phyloP scores from a whole-genome alignment of 1,139 yeast species.

The Magnusiomyces suaveolens region DNA sequence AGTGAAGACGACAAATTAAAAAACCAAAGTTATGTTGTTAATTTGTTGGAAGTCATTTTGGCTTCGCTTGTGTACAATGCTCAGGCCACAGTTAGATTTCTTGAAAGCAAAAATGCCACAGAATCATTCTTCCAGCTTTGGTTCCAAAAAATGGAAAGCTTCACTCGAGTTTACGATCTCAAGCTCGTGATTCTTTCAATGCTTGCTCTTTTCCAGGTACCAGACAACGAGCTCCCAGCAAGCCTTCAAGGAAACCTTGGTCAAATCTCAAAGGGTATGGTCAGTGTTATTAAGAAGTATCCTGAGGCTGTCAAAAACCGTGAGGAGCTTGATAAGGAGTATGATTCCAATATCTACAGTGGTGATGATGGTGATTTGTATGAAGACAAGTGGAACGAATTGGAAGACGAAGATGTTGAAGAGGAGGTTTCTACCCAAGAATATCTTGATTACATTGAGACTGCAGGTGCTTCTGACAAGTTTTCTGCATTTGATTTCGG shows the following conservation, averaged over 20 bases:
- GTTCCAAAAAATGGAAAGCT: slow-evolving; percentile 49
- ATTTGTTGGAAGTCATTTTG: slow-evolving; percentile 56
- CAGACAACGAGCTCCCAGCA: slow-evolving; percentile 34
- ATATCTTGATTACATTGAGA: slow-evolving; percentile 27
- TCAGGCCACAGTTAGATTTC: slow-evolving; percentile 41
- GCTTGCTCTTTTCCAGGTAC: slow-evolving; percentile 38
- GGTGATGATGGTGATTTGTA: slow-evolving; percentile 6
- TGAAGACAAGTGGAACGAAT: slow-evolving; percentile 27
- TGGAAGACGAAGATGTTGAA: slow-evolving; percentile 7
- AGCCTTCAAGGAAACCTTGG: slow-evolving; percentile 27
- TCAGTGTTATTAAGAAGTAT: slow-evolving; percentile 44
- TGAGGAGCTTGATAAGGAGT: slow-evolving; percentile 53
- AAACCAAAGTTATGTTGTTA: slow-evolving; percentile 42
- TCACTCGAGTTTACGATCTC: slow-evolving; percentile 72
- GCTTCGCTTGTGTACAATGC: slow-evolving; percentile 60
- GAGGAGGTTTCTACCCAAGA: slow-evolving; percentile 22
- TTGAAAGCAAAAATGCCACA: slow-evolving; percentile 42
- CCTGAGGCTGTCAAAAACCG: slow-evolving; percentile 63
- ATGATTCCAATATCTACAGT: slow-evolving; percentile 29
- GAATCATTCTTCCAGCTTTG: slow-evolving; percentile 54
- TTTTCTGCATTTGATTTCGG: slow-evolving; percentile 1
- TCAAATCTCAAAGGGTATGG: slow-evolving; percentile 41
- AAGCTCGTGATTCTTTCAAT: slow-evolving; percentile 65
- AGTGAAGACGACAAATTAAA: slow-evolving; percentile 24
- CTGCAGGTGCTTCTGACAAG: slow-evolving; percentile 2